Evolutionary conservation across 2,329 filamentous ascomycete species (phyloP).

Genomic region (Fusarium illudens): DNA sequence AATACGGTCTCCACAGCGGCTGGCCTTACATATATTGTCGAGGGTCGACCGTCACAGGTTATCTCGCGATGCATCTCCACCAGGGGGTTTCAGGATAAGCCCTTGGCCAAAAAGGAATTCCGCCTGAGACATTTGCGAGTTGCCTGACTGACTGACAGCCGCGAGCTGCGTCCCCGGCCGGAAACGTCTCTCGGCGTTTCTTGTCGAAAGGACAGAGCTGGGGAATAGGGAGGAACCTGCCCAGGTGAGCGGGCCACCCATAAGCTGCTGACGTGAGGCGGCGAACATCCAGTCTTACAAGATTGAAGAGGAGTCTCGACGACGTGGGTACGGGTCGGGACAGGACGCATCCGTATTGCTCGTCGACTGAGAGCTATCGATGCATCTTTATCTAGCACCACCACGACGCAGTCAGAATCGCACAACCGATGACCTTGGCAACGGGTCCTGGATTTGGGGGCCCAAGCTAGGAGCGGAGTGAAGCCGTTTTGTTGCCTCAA

Average conservation of each 20-base stretch:
- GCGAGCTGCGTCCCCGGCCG: not conserved
- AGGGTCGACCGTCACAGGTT: not conserved
- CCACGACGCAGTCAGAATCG: conserved; percentile 11
- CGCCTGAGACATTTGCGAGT: not conserved
- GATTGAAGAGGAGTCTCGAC: not conserved
- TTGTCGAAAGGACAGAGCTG: not conserved
- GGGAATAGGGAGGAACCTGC: too few relatives aligned
- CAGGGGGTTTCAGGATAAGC: not conserved
- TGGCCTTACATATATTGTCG: not conserved
- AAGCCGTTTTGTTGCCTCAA: not conserved
- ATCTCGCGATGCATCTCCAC: not conserved
- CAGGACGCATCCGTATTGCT: conserved; percentile 2
- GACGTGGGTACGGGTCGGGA: conserved; percentile 3
- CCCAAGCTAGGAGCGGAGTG: conserved; percentile 4
- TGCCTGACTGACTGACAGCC: too few relatives aligned
- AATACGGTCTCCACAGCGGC: not conserved
- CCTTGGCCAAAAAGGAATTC: not conserved
- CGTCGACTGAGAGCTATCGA: not conserved
- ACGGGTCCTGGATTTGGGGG: not conserved
- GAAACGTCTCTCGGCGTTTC: not conserved
- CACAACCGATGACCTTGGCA: not conserved
- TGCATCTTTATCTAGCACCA: not conserved
- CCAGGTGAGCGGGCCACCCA: not conserved
- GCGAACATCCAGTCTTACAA: not conserved
- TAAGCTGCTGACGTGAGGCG: conserved; percentile 32